These are phyloP conservation scores for Nitzschia palea DNA, from an alignment of 108 stramenopile species.

Conservation along the genomic window DNA sequence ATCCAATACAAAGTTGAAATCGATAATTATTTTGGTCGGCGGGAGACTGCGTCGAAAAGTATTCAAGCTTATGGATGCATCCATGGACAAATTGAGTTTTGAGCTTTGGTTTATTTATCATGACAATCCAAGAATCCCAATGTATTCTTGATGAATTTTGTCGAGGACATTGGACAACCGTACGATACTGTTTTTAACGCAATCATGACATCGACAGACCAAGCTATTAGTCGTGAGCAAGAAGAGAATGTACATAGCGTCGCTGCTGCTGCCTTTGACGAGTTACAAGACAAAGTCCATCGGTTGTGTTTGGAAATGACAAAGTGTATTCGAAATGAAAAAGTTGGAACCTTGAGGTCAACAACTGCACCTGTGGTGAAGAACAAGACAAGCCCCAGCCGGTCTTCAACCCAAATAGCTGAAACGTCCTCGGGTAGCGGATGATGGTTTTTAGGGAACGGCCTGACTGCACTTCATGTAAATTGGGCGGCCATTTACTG, in stretches of 20 bases:
- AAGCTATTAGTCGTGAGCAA: constrained; percentile 9
- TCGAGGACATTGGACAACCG: constrained; percentile 13
- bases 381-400: not conserved
- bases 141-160: constrained; percentile 15
- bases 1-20: constrained; percentile 10
- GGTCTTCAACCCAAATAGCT: too few relatives aligned
- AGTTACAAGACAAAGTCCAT: constrained; percentile 16
- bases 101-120: constrained; percentile 25
- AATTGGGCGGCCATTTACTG: too few relatives aligned
- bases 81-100: constrained; percentile 13
- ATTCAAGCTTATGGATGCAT: constrained; percentile 13
- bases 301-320: constrained; percentile 13
- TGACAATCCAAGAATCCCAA: constrained; percentile 20
- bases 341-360: constrained; percentile 14
- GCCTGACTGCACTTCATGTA: too few relatives aligned
- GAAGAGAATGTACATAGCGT: constrained; percentile 17
- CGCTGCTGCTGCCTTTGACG: constrained; percentile 9
- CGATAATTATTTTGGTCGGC: constrained; percentile 15
- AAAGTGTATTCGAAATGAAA: constrained; percentile 8
- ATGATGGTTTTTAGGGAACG: too few relatives aligned
- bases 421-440: not conserved
- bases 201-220: constrained; percentile 17
- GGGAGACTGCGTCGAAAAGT: not conserved
- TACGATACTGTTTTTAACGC: constrained; percentile 19
- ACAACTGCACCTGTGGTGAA: too few relatives aligned